phyloP scores from a whole-genome alignment of 179 eudicot genomes.

The Amaranthus tricolor region DNA sequence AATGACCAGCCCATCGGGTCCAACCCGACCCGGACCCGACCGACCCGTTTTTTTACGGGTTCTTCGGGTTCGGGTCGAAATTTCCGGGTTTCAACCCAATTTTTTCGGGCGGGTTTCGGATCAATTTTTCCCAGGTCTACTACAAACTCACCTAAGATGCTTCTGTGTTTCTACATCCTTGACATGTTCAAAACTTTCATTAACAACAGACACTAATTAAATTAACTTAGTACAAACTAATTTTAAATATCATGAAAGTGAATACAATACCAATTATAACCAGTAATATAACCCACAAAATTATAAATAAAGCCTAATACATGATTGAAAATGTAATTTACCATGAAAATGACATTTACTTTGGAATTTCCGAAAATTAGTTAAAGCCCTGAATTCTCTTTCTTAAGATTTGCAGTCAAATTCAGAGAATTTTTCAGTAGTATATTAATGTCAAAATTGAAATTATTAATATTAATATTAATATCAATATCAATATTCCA shows the following conservation, averaged over 20 bases:
- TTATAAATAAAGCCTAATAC: neutral
- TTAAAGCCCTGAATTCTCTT: neutral
- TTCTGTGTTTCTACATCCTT: no score
- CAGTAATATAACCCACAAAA: neutral
- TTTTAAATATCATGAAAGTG: neutral
- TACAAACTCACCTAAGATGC: no score
- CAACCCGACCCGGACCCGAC: no score
- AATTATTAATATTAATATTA: neutral
- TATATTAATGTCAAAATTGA: neutral
- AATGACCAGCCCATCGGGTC: no score
- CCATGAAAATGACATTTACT: neutral
- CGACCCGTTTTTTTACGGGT: no score
- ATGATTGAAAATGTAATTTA: neutral
- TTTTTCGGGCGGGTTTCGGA: no score
- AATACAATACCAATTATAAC: no score
- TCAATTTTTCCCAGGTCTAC: no score
- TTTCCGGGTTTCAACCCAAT: no score
- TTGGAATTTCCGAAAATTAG: constrained; percentile 7
- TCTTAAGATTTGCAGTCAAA: neutral
- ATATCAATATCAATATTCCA: no score
- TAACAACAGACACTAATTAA: neutral
- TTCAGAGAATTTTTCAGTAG: neutral
- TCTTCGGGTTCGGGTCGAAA: no score
- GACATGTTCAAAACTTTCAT: neutral
- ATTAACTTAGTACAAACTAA: neutral